These are phyloP conservation scores for Chrysoporthe austroafricana DNA, from an alignment of 2,329 filamentous ascomycete genomes.

Conservation along the genomic window DNA sequence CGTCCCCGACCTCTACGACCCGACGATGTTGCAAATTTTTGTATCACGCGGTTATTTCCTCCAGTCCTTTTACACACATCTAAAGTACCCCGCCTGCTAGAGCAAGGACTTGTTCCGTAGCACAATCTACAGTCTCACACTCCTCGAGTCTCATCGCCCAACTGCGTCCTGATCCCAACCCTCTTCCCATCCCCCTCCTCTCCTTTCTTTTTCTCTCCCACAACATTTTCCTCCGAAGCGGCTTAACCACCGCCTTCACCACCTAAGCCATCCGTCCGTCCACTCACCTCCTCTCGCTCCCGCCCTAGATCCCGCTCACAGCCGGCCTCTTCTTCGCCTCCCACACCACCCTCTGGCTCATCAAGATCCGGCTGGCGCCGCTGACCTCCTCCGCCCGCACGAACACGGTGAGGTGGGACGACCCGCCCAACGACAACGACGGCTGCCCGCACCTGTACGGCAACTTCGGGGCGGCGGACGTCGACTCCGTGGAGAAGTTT, in stretches of 20 bases:
- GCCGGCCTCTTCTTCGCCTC: constrained; percentile 49
- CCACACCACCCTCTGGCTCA: constrained; percentile 48
- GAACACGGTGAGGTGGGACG: constrained; percentile 54
- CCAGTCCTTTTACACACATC: too few relatives aligned
- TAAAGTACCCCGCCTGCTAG: too few relatives aligned
- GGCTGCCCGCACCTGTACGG: constrained; percentile 64
- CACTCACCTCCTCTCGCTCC: not conserved
- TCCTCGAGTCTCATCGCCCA: too few relatives aligned
- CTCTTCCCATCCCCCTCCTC: not conserved
- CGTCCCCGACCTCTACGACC: not conserved
- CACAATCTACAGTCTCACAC: too few relatives aligned
- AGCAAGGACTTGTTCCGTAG: too few relatives aligned
- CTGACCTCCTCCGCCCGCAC: constrained; percentile 44
- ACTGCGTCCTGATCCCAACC: too few relatives aligned
- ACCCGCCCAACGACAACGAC: constrained; percentile 41
- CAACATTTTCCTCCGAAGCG: too few relatives aligned
- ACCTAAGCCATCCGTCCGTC: not conserved
- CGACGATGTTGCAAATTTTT: not conserved
- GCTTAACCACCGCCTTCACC: not conserved
- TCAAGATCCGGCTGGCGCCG: constrained; percentile 56
- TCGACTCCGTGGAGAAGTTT: constrained; percentile 53
- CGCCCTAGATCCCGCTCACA: constrained; percentile 48
- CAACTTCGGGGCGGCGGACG: constrained; percentile 57
- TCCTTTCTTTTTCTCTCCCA: not conserved
- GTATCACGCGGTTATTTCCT: not conserved